phyloP scores from a whole-genome alignment of 495 filamentous ascomycete genomes.

The Diplogelasinospora grovesii region DNA sequence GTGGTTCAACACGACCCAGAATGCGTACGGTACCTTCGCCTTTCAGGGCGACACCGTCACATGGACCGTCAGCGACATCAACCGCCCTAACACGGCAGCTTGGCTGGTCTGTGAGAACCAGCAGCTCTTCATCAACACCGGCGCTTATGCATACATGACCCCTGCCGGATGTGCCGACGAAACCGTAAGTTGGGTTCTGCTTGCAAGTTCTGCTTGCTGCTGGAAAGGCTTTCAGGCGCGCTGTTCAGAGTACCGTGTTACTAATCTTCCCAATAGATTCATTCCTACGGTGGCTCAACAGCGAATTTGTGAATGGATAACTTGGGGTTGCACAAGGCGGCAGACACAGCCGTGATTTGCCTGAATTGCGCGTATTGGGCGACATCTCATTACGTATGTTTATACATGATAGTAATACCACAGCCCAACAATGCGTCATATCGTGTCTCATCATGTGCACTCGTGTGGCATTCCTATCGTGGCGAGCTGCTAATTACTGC shows the following conservation, averaged over 20 bases:
- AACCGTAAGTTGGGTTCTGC: slow-evolving; percentile 27
- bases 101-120: slow-evolving; percentile 41
- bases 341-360: too few species aligned
- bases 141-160: slow-evolving; percentile 41
- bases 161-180: slow-evolving; percentile 45
- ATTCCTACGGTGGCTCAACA: slow-evolving; percentile 14
- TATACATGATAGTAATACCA: too few species aligned
- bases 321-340: too few species aligned
- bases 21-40: slow-evolving; percentile 42
- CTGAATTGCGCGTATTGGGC: too few species aligned
- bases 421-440: too few species aligned
- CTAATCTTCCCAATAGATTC: slow-evolving; percentile 11
- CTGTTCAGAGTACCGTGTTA: too few species aligned
- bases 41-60: slow-evolving; percentile 43
- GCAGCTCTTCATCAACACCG: slow-evolving; percentile 43
- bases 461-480: too few species aligned
- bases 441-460: too few species aligned
- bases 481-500: too few species aligned
- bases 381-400: too few species aligned
- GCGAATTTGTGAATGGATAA: slow-evolving; percentile 16
- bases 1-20: slow-evolving; percentile 22
- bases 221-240: too few species aligned
- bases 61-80: slow-evolving; percentile 36
- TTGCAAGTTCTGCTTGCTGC: too few species aligned
- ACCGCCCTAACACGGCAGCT: slow-evolving; percentile 38